Evolutionary conservation across 2,329 filamentous ascomycete species (phyloP), one percentile per base, ranked within the genome.

Genomic region (Colletotrichum simmondsii): DNA sequence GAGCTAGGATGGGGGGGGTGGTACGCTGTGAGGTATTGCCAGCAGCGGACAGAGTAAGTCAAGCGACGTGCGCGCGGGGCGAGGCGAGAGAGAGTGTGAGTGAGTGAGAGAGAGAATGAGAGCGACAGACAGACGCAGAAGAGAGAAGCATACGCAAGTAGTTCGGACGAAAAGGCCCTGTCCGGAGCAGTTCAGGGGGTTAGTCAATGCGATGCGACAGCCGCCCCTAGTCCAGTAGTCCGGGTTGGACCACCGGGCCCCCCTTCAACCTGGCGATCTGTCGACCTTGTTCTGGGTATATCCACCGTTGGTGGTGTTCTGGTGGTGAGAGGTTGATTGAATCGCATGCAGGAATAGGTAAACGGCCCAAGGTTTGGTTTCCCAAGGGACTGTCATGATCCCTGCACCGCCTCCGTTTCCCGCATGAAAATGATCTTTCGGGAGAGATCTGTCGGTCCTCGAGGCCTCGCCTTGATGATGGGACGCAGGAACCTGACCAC

Each of bases 131-230:
- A 56, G 32, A 63, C 22, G 53, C 16, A 46, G 22, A 22, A 62
- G 19, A 60, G 56, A 37, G 35, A 58, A 72, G 65, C 70, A 69
- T 59, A 65, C 66, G 65, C 69, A 59, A 32, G 53, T 72, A 70
- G 70, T 72, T 72, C 66, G 70, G 70, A 72, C 70, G 70, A 72
- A 65, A 35, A 65, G 32, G 54, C 66, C 70, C 54, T 72, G 66
- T 60, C 66, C 32, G 46, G 46, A 49, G 46, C 42, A 49, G 42
- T 22, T 65, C 70, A 70, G 68, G 66, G 71, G 53, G 32, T 42
- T 53, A 42, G 66, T 72, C 66, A 72, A 72, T 72, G 66, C 71
- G 71, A 70, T 72, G 60, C 70, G 54, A 65, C 66, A 70, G 60
- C 60, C 66, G 70, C 70, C 70, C 66, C 66, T 70, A 65, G 70